phyloP scores from a whole-genome alignment of 768 basidiomycete genomes.

The Suillus weaverae region DNA sequence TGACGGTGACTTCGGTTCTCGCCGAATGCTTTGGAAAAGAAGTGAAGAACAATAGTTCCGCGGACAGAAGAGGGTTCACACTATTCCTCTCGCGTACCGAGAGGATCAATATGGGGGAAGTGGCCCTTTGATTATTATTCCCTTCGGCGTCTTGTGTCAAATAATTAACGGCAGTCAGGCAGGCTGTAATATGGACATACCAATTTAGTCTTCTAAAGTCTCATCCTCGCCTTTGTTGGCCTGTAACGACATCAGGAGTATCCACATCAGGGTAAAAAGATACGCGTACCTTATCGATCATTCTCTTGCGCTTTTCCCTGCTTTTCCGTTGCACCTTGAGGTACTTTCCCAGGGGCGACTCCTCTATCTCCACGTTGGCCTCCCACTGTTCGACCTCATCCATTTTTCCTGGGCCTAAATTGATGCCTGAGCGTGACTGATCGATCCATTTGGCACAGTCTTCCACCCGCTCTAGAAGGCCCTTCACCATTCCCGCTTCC shows the following conservation, averaged over 20 bases:
- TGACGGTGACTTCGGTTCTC: conserved; percentile 3
- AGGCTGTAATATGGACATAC: not conserved
- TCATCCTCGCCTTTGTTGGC: conserved; percentile 72
- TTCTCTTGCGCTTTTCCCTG: conserved; percentile 66
- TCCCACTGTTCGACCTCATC: conserved; percentile 77
- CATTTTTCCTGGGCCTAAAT: conserved; percentile 73
- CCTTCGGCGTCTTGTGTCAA: not conserved
- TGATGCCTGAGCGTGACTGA: conserved; percentile 62
- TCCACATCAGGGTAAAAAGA: not conserved
- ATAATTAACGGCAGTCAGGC: not conserved
- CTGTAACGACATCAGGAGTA: conserved; percentile 38
- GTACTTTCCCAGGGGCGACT: conserved; percentile 80
- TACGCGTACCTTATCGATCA: conserved; percentile 69
- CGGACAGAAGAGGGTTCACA: conserved; percentile 1
- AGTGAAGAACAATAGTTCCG: not conserved
- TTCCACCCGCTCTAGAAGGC: conserved; percentile 83
- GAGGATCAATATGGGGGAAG: not conserved
- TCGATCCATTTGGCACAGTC: conserved; percentile 82
- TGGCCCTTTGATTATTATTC: not conserved
- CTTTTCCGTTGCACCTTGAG: conserved; percentile 79
- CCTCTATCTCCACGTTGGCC: conserved; percentile 54
- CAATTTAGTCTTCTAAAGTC: conserved; percentile 51
- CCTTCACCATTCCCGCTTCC: conserved; percentile 65
- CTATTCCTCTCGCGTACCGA: not conserved
- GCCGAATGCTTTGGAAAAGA: conserved; percentile 1